A percentile compares a stretch with the other conserved stretches of the same genome.
Conservation (phyloP, 1,284 basidiomycete species). For the Neonothopanus nambi region DNA sequence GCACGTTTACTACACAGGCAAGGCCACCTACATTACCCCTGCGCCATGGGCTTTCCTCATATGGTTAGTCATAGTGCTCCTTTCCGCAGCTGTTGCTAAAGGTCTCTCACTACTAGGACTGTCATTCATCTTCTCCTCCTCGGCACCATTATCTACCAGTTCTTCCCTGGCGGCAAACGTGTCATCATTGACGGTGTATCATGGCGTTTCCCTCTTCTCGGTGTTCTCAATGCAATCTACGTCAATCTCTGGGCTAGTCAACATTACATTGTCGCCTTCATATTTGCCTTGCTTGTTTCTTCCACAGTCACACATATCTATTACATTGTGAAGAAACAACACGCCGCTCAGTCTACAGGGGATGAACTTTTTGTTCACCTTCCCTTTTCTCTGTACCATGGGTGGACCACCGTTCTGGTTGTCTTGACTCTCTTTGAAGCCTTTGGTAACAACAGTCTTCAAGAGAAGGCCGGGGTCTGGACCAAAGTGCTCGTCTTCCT, state of each 20-base stretch:
- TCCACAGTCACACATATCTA: constrained; percentile 88
- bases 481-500: constrained; percentile 95
- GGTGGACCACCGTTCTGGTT: constrained; percentile 92
- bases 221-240: constrained; percentile 83
- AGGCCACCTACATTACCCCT: constrained; percentile 89
- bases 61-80: constrained; percentile 48
- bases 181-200: constrained; percentile 83
- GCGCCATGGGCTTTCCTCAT: constrained; percentile 86
- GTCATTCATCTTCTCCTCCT: constrained; percentile 86
- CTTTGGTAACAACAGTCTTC: constrained; percentile 78
- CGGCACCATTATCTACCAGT: constrained; percentile 89
- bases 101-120: constrained; percentile 51
- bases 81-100: constrained; percentile 18
- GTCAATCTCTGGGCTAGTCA: constrained; percentile 76
- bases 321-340: constrained; percentile 87
- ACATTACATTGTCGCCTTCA: constrained; percentile 79
- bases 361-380: constrained; percentile 85
- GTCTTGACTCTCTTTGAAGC: constrained; percentile 89
- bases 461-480: constrained; percentile 76
- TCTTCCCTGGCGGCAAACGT: constrained; percentile 77
- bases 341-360: constrained; percentile 59
- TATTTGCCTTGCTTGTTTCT: constrained; percentile 84
- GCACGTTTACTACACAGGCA: constrained; percentile 67
- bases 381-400: constrained; percentile 93
- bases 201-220: constrained; percentile 89